Percentiles rank a stretch among this genome's conserved stretches.
phyloP scores from a whole-genome alignment of 371 early-diverging fungal genomes.

The Mortierella sp. region DNA sequence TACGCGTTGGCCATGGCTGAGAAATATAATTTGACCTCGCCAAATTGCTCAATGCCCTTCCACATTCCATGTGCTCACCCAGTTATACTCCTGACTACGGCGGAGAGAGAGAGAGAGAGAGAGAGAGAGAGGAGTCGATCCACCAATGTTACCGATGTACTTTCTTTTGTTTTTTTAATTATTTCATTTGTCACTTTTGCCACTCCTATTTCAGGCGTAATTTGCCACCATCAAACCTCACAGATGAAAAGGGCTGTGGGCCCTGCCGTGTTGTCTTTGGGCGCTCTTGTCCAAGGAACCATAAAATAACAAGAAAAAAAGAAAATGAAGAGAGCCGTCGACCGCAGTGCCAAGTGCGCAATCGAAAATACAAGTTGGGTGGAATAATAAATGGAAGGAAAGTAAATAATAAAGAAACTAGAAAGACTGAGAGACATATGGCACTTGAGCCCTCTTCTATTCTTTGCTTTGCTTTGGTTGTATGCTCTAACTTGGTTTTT shows the following conservation, averaged over 20 bases:
- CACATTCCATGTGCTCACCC: too few species aligned
- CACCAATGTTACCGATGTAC: too few species aligned
- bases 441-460: neutral
- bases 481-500: neutral
- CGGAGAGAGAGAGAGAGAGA: neutral
- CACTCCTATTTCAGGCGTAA: too few species aligned
- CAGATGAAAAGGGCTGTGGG: too few species aligned
- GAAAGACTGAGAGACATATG: neutral
- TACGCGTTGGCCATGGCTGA: too few species aligned
- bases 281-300: slow-evolving; percentile 3
- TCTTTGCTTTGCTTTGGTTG: neutral
- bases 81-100: neutral
- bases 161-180: neutral
- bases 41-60: too few species aligned
- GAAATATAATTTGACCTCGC: too few species aligned
- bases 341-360: neutral
- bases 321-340: neutral
- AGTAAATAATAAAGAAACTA: too few species aligned
- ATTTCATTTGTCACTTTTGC: neutral
- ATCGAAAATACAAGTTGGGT: too few species aligned
- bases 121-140: too few species aligned
- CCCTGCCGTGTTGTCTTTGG: neutral
- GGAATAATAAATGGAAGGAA: too few species aligned
- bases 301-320: too few species aligned
- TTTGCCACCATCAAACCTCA: neutral